A percentile compares a stretch with the other conserved stretches of the same genome.
Evolutionary conservation across 352 stramenopile species (phyloP).

Genomic region (Phytophthora sp.): DNA sequence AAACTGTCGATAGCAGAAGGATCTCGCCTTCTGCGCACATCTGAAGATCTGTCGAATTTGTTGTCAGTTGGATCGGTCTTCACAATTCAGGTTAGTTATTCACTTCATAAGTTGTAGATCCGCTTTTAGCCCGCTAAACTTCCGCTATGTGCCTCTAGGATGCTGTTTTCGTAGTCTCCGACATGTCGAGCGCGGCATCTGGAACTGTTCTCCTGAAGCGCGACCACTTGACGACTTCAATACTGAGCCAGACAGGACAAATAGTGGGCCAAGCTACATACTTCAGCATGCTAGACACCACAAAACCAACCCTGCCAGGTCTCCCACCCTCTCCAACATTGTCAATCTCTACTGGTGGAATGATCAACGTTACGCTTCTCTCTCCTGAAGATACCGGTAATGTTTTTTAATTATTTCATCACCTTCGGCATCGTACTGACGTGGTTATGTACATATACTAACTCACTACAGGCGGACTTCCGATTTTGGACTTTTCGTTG

Average conservation of each 20-base stretch:
- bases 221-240: slow-evolving; percentile 23
- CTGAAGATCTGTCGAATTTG: slow-evolving; percentile 40
- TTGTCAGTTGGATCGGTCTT: slow-evolving; percentile 49
- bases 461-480: slow-evolving; percentile 45
- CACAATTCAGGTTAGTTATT: slow-evolving; percentile 31
- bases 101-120: neutral
- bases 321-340: slow-evolving; percentile 39
- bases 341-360: slow-evolving; percentile 49
- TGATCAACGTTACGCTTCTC: slow-evolving; percentile 36
- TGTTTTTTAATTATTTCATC: neutral
- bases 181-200: slow-evolving; percentile 44
- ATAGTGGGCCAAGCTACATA: slow-evolving; percentile 37
- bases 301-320: slow-evolving; percentile 34
- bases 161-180: slow-evolving; percentile 43
- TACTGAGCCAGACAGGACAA: slow-evolving; percentile 32
- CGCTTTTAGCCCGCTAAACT: neutral
- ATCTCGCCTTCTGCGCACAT: slow-evolving; percentile 41
- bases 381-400: slow-evolving; percentile 54
- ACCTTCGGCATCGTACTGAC: slow-evolving; percentile 3
- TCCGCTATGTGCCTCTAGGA: slow-evolving; percentile 6
- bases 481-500: slow-evolving; percentile 51
- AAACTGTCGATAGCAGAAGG: slow-evolving; percentile 45
- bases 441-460: neutral
- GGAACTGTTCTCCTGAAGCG: slow-evolving; percentile 40
- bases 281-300: slow-evolving; percentile 50